Evolutionary conservation across 169 alveolate genomes (phyloP), one percentile per base, ranked within the genome.

Genomic region (Eimeria acervulina): DNA sequence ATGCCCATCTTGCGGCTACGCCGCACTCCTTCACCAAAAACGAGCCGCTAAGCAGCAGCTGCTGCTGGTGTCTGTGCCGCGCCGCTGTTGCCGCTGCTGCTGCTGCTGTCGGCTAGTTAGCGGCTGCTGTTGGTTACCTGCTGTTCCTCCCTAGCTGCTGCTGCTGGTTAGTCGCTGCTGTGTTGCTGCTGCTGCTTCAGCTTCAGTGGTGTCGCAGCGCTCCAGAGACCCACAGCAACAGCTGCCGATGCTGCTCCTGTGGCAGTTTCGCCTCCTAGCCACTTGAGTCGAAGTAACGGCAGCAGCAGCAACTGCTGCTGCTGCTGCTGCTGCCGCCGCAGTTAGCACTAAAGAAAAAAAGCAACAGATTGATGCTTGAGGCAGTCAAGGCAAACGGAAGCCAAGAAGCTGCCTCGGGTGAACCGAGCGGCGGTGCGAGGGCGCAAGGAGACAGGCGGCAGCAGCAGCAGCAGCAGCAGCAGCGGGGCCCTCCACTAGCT

Each of bases 401-500:
- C 83, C 21, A 31, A 47, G 51, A 38, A 72, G 83, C 52, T 36
- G n/a, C 51, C 26, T 19, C 26, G 51, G 52, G 38, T 38, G 47
- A 72, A n/a, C 52, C 26, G 83, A 72, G 52, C 51, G 83, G 52
- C 47, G 13, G 52, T 38, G 83, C 72, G 8, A 72, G 83, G 42
- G 83, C 28, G 52, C 83, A 72, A 33, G 83, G 83, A 72, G 83
- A 72, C 83, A 72, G 83, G 51, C 52, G 28, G 80, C 80, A 31
- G 12, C 83, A 72, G 28, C 51, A 72, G 52, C 42, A 38, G 52
- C 83, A 72, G 83, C 52, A 33, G 83, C 72, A 61, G 72, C 72
- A 61, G 72, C 36, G 26, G 31, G 38, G 36, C 2, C 36, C 31
- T 4, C 72, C 31, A 26, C 31, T 23, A 1, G 72, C 36, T 61